Evolutionary conservation across 2,329 filamentous ascomycete genomes (phyloP).

Genomic region (Chalara sp.): DNA sequence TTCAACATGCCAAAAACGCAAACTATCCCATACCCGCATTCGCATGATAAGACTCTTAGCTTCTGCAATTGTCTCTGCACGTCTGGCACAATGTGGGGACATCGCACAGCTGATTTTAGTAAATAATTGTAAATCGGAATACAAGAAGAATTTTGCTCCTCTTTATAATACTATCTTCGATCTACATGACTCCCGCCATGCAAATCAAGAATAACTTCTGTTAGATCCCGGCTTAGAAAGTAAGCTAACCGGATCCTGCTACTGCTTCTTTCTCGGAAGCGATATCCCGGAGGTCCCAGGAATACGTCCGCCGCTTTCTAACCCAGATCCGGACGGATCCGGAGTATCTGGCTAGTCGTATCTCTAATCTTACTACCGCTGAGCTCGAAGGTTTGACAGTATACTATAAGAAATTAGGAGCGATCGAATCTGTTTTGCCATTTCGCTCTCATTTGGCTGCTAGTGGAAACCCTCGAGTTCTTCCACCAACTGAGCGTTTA

Average conservation of each 20-base stretch:
- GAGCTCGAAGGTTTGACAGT: slow-evolving; percentile 74
- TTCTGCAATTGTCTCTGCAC: slow-evolving; percentile 66
- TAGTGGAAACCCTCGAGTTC: slow-evolving; percentile 39
- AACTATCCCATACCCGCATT: slow-evolving; percentile 64
- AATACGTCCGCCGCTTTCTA: slow-evolving; percentile 73
- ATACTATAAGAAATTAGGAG: slow-evolving; percentile 72
- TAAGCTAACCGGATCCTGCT: slow-evolving; percentile 26
- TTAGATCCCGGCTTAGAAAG: slow-evolving; percentile 66
- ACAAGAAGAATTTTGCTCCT: slow-evolving; percentile 69
- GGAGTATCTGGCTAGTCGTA: slow-evolving; percentile 77
- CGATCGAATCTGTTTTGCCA: slow-evolving; percentile 75
- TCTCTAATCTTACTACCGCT: slow-evolving; percentile 65
- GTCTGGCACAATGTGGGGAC: slow-evolving; percentile 68
- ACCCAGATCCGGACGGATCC: slow-evolving; percentile 78
- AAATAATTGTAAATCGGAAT: slow-evolving; percentile 70
- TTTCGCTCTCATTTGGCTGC: slow-evolving; percentile 50
- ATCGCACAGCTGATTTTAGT: slow-evolving; percentile 69
- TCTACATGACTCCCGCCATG: slow-evolving; percentile 70
- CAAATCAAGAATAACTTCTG: slow-evolving; percentile 62
- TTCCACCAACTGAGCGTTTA: slow-evolving; percentile 66
- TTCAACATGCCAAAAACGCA: slow-evolving; percentile 76
- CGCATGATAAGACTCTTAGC: slow-evolving; percentile 69
- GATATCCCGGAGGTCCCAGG: slow-evolving; percentile 67
- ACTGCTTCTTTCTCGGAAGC: slow-evolving; percentile 57
- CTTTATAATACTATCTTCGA: slow-evolving; percentile 74